A percentile compares a stretch with the other conserved stretches of the same genome.
These are phyloP conservation scores for Paramecium tetraurelia DNA, from an alignment of 73 alveolate genomes.

Conservation along the genomic window DNA sequence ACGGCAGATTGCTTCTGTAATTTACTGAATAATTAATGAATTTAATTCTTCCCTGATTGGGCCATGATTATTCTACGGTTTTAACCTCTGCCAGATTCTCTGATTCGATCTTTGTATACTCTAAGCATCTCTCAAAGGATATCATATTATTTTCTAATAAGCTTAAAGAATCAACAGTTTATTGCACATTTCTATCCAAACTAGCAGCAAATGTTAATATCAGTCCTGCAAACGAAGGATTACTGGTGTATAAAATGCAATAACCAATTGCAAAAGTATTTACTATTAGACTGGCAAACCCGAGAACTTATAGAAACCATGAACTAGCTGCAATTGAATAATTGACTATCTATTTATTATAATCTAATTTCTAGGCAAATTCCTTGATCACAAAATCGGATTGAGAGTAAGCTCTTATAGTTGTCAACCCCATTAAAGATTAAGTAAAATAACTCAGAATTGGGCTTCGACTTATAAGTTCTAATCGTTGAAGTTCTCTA, in stretches of 20 bases:
- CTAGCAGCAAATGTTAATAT: constrained; percentile 72
- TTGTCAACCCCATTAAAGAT: constrained; percentile 68
- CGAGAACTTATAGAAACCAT: constrained; percentile 4
- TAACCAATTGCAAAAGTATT: background rate
- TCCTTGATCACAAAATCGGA: background rate
- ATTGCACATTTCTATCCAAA: constrained; percentile 70
- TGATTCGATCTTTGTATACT: constrained; percentile 71
- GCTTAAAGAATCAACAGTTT: constrained; percentile 71
- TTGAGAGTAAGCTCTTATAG: constrained; percentile 76
- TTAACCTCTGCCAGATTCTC: constrained; percentile 42
- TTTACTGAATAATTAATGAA: constrained; percentile 70
- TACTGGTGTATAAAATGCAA: constrained; percentile 42
- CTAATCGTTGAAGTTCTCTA: constrained; percentile 84
- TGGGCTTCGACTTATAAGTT: constrained; percentile 79
- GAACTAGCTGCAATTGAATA: constrained; percentile 14
- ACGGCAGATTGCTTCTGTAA: constrained; percentile 71
- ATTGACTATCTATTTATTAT: constrained; percentile 1
- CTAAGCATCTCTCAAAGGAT: constrained; percentile 82
- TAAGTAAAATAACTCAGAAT: constrained; percentile 76
- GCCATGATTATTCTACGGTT: constrained; percentile 68
- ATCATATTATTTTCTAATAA: constrained; percentile 79
- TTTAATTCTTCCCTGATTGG: constrained; percentile 65
- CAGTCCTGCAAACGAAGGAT: constrained; percentile 75
- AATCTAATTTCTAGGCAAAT: constrained; percentile 39
- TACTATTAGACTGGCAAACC: background rate